Evolutionary conservation across 1,284 basidiomycete species (phyloP), one percentile per base, ranked within the genome.

Genomic region (Ustilago xerochloae): DNA sequence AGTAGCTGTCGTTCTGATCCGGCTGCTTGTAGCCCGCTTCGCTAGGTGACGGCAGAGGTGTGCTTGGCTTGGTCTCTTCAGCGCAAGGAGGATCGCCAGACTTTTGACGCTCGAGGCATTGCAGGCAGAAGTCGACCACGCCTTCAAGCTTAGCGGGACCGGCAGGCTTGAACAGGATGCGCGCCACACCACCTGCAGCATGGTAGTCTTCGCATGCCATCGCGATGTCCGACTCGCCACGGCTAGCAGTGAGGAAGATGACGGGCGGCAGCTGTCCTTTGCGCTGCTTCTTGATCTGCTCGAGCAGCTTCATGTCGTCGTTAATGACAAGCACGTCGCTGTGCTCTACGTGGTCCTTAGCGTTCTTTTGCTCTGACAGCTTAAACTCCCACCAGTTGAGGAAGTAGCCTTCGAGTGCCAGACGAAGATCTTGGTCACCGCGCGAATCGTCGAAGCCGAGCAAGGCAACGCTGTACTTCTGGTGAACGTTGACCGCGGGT

Each of bases 131-230:
- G 79, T 90, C 90, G 54, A 96, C 86, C 6, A 90, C 88, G 15
- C 88, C 83, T 33, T 90, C 88, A 56, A 97, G 87, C 30, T 91
- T 89, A 50, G 89, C 89, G 0, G 94, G 94, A 0, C 94, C 93
- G 28, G 90, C 90, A 3, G 94, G 94, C 84, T 97, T 97, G 88
- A 91, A 93, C 22, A 96, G 85, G 36, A 94, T 87, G 15, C 92
- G 89, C 83, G 91, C 92, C 84, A 93, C 92, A 29, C 94, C 93
- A 18, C 94, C 94, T n/a, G 90, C 89, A 28, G 87, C 87, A 80
- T 93, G 92, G 80, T 92, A 91, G 24, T 90, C 89, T 66, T 87
- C 88, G 61, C 67, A 90, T 88, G 50, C 89, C 87, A 26, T 87
- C 85, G 88, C 90, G 88, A 67, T 84, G 43, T 88, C 86, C 6